Percentiles rank a stretch among this genome's conserved stretches.
phyloP scores from a whole-genome alignment of 306 rosid genomes.

The Cicer pinnatifidum region DNA sequence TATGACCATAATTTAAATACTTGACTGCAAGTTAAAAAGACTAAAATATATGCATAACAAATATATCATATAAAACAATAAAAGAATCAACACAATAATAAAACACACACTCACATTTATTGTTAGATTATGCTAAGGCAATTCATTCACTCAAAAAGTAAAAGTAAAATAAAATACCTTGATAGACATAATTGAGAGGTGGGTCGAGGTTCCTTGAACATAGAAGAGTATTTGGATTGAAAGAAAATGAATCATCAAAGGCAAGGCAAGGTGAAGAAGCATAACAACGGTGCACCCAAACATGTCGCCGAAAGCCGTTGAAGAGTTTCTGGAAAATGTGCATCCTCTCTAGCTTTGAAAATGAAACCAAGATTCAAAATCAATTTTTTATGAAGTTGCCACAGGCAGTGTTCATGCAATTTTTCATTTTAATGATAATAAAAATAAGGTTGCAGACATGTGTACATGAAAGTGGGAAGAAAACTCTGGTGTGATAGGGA shows the following conservation, averaged over 20 bases:
- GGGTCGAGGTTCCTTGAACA: conserved; percentile 57
- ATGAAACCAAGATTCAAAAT: not conserved
- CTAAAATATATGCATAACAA: not conserved
- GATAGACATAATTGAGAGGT: conserved; percentile 63
- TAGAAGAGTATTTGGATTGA: conserved; percentile 24
- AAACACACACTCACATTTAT: not conserved
- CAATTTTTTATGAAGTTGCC: not conserved
- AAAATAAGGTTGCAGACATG: not conserved
- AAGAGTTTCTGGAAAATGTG: conserved; percentile 56
- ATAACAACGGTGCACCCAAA: conserved; percentile 61
- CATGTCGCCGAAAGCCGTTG: conserved; percentile 52
- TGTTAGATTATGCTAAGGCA: not conserved
- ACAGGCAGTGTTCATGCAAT: not conserved
- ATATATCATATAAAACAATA: not conserved
- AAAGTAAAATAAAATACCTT: conserved; percentile 44
- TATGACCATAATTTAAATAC: no score
- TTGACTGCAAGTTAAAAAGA: not conserved
- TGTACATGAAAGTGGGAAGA: not conserved
- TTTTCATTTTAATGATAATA: not conserved
- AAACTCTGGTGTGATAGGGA: no score
- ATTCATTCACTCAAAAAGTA: conserved; percentile 6
- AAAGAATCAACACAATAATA: not conserved
- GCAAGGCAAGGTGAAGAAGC: conserved; percentile 74
- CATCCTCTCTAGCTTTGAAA: conserved; percentile 40
- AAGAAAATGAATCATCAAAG: conserved; percentile 48